These are phyloP conservation scores for Ceratobasidium sp. DNA, from an alignment of 1,284 basidiomycete species.

Conservation along the genomic window DNA sequence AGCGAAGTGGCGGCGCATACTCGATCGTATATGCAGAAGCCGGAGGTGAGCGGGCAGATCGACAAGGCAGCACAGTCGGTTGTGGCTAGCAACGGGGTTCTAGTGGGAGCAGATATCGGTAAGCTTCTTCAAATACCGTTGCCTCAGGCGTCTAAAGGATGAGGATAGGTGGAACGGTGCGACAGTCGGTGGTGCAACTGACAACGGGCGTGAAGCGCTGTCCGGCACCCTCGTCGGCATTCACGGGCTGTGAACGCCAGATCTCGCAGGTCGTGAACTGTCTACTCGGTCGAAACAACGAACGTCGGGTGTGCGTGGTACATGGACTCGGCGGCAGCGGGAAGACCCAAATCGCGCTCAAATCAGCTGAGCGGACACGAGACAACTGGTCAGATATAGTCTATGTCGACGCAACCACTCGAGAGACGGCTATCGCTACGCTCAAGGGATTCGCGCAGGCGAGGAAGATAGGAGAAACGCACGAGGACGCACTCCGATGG, in stretches of 20 bases:
- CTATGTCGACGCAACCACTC: conserved; percentile 21
- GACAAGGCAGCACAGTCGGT: background rate
- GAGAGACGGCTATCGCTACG: background rate
- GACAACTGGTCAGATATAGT: conserved; percentile 9
- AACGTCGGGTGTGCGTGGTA: background rate
- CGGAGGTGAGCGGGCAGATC: background rate
- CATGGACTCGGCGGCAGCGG: conserved; percentile 15
- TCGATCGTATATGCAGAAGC: background rate
- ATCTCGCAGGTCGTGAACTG: background rate
- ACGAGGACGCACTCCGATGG: background rate
- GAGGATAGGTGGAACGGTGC: too few relatives aligned
- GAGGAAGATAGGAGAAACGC: background rate
- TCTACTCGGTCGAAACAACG: background rate
- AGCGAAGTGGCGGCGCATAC: background rate
- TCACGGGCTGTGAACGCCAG: background rate
- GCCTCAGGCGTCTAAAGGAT: too few relatives aligned
- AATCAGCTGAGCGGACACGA: background rate
- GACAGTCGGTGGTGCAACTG: too few relatives aligned
- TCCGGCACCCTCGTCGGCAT: background rate
- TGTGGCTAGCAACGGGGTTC: background rate
- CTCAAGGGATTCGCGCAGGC: conserved; percentile 5
- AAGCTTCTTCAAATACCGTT: too few relatives aligned
- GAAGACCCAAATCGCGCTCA: conserved; percentile 11
- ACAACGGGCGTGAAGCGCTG: background rate
- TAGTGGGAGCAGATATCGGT: too few relatives aligned